Evolutionary conservation across 2,329 filamentous ascomycete species (phyloP), one percentile per base, ranked within the genome.

Genomic region (Sporothrix schenckii): DNA sequence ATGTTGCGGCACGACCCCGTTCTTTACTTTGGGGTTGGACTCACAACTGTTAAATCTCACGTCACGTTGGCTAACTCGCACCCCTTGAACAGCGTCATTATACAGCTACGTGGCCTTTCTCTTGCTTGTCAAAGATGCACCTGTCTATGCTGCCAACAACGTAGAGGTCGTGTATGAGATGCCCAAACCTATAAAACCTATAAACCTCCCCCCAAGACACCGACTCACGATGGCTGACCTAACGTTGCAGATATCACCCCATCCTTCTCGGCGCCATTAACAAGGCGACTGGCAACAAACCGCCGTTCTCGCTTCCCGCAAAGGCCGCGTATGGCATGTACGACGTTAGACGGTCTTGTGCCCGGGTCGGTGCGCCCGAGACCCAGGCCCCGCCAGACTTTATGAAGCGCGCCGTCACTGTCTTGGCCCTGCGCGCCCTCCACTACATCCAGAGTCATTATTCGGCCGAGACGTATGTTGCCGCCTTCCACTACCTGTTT

Each of bases 191-290:
- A 24, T 24, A 24, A 24, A 24, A 10, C 50, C 9, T 47, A 11
- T n/a, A 7, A 10, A 13, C 4, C 11, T n/a, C 6, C 3, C 3
- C 30, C 7, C 24, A 6, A 16, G 70, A 21, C 49, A 24, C 49
- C 27, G 47, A 9, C 34, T 34, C 34, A 7, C 4, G 34, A 34
- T 34, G 34, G 34, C 34, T 21, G 27, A 47, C 39, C 54, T 30
- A 92, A 27, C 13, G 2, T 3, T 14, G 16, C 19, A 68, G 90
- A 66, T 86, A 91, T 75, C 84, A 91, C 73, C 92, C 92, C 16
- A 84, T 93, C 67, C 89, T 94, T 76, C 83, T 94, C 16, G 89
- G 88, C 34, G 90, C 85, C 60, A 87, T 92, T 76, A 91, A 89
- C 76, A 81, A 83, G 49, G 83, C 66, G 27, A 39, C 74, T 87